These are phyloP conservation scores for Saturnispora halmiae DNA, from an alignment of 805 yeast species.

Conservation along the genomic window DNA sequence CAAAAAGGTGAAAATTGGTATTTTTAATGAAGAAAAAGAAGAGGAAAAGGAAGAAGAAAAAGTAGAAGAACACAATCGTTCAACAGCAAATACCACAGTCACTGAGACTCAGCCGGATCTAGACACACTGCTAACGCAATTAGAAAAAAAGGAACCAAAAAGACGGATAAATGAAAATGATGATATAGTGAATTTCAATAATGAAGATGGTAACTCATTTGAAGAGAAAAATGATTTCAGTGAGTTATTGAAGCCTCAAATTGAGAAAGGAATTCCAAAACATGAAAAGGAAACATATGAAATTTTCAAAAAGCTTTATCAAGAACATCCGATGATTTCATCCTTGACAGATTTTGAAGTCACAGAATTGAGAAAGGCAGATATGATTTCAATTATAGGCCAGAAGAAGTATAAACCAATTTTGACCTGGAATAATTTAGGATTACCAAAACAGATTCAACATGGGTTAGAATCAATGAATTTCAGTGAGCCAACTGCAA, in stretches of 20 bases:
- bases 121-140: conserved; percentile 10
- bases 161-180: not conserved
- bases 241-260: conserved; percentile 32
- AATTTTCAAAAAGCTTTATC: conserved; percentile 54
- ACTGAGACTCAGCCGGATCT: conserved; percentile 4
- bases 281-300: conserved; percentile 41
- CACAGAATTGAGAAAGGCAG: conserved; percentile 43
- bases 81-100: not conserved
- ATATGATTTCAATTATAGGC: conserved; percentile 64
- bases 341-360: conserved; percentile 47
- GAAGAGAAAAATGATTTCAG: conserved; percentile 30
- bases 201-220: conserved; percentile 23
- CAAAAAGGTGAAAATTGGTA: not conserved
- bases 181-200: conserved; percentile 9
- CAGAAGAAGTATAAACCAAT: conserved; percentile 53
- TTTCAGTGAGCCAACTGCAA: conserved; percentile 67
- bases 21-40: conserved; percentile 1
- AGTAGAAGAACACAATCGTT: too few relatives aligned
- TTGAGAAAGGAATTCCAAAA: conserved; percentile 42
- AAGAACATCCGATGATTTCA: conserved; percentile 46
- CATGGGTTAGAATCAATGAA: conserved; percentile 41
- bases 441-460: conserved; percentile 54
- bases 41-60: not conserved
- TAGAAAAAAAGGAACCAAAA: conserved; percentile 7
- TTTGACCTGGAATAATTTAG: conserved; percentile 70